These are phyloP conservation scores for Populus alba DNA, from an alignment of 345 rosid species.

Conservation along the genomic window DNA sequence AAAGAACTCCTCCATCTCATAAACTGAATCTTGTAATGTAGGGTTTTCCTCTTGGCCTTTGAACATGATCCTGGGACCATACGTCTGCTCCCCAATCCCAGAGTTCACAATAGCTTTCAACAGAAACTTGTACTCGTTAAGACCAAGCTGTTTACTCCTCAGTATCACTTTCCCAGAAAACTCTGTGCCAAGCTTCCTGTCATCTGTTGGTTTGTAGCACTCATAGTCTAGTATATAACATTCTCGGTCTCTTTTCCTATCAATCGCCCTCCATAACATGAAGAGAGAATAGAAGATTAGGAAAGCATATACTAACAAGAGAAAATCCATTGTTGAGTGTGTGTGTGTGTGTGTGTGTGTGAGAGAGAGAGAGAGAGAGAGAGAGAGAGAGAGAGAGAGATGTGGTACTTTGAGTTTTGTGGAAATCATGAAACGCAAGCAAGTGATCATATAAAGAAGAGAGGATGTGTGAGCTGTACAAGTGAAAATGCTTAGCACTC, in stretches of 20 bases:
- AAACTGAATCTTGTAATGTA: slow-evolving; percentile 48
- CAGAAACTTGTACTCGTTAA: slow-evolving; percentile 47
- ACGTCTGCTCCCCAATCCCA: slow-evolving; percentile 49
- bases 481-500: slow-evolving; percentile 24
- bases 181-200: slow-evolving; percentile 36
- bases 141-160: slow-evolving; percentile 42
- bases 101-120: slow-evolving; percentile 49
- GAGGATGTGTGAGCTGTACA: slow-evolving; percentile 14
- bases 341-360: neutral
- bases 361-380: neutral
- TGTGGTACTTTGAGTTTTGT: neutral
- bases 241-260: slow-evolving; percentile 24
- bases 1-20: slow-evolving; percentile 88
- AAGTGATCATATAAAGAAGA: neutral
- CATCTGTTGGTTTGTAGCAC: slow-evolving; percentile 42
- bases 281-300: slow-evolving; percentile 24
- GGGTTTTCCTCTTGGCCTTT: slow-evolving; percentile 53
- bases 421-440: neutral
- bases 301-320: slow-evolving; percentile 21
- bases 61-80: slow-evolving; percentile 38
- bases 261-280: slow-evolving; percentile 23
- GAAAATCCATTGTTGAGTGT: slow-evolving; percentile 28
- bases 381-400: neutral
- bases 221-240: slow-evolving; percentile 50
- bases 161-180: slow-evolving; percentile 36